Conservation (phyloP, 75 land plant species). For the Picea glauca region DNA sequence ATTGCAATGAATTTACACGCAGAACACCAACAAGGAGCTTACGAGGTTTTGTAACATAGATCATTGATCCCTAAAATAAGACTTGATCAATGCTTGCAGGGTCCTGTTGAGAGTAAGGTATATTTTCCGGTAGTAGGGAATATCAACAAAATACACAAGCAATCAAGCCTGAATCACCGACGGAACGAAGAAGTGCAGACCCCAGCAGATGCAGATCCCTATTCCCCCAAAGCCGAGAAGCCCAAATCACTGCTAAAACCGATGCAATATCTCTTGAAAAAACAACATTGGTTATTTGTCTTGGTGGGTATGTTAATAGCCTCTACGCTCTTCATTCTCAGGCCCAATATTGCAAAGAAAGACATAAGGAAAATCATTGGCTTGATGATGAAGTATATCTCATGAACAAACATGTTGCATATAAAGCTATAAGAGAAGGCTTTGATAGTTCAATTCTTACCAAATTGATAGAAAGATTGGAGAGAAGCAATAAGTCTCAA, state of each 20-base stretch:
- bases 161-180: conserved; percentile 19
- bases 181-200: conserved; percentile 31
- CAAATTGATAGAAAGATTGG: too few relatives aligned
- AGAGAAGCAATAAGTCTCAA: too few relatives aligned
- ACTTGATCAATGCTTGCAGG: too few relatives aligned
- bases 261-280: conserved; percentile 42
- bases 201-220: conserved; percentile 12
- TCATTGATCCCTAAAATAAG: conserved; percentile 11
- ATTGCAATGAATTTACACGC: background rate
- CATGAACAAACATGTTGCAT: too few relatives aligned
- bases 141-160: background rate
- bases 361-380: background rate
- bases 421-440: too few relatives aligned
- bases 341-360: conserved; percentile 26
- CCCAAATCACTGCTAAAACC: conserved; percentile 38
- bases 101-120: too few relatives aligned
- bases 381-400: too few relatives aligned
- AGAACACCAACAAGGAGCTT: background rate
- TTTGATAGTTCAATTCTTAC: too few relatives aligned
- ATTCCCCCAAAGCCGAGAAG: conserved; percentile 34
- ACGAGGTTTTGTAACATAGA: conserved; percentile 8
- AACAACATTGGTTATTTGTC: conserved; percentile 62
- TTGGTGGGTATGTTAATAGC: conserved; percentile 62
- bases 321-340: conserved; percentile 59
- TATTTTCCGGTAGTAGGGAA: too few relatives aligned